Conservation (phyloP, 805 yeast species). For the Dipodascus geniculatus region DNA sequence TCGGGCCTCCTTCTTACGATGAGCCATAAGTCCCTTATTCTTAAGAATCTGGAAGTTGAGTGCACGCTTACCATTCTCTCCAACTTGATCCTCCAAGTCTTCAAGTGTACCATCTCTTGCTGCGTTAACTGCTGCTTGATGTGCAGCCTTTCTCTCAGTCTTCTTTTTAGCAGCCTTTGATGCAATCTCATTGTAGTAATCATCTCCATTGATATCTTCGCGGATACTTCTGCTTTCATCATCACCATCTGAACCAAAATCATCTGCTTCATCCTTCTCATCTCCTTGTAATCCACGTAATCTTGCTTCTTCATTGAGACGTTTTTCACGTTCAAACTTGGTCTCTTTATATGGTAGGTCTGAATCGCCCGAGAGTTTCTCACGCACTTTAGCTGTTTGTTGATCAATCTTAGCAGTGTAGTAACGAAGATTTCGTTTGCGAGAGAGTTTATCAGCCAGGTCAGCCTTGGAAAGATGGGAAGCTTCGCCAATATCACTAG, state of each 20-base stretch:
- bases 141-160: constrained; percentile 47
- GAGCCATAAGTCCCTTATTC: constrained; percentile 92
- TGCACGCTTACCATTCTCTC: constrained; percentile 84
- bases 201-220: constrained; percentile 33
- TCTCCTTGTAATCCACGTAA: constrained; percentile 60
- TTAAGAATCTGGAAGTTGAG: constrained; percentile 88
- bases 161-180: constrained; percentile 37
- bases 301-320: constrained; percentile 79
- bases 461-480: constrained; percentile 68
- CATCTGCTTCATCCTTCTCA: constrained; percentile 23
- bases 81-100: constrained; percentile 47
- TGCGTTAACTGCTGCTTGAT: constrained; percentile 59
- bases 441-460: constrained; percentile 69
- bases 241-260: constrained; percentile 30
- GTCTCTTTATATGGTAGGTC: constrained; percentile 91
- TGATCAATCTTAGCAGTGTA: constrained; percentile 96
- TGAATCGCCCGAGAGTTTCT: constrained; percentile 63
- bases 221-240: constrained; percentile 33
- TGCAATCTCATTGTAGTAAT: constrained; percentile 48
- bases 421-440: constrained; percentile 78
- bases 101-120: constrained; percentile 76
- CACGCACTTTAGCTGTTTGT: constrained; percentile 45
- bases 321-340: constrained; percentile 77
- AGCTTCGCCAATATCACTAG: constrained; percentile 49
- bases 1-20: constrained; percentile 85